These are phyloP conservation scores for Agapanthus africanus DNA, from an alignment of 106 monocot species.

Conservation along the genomic window DNA sequence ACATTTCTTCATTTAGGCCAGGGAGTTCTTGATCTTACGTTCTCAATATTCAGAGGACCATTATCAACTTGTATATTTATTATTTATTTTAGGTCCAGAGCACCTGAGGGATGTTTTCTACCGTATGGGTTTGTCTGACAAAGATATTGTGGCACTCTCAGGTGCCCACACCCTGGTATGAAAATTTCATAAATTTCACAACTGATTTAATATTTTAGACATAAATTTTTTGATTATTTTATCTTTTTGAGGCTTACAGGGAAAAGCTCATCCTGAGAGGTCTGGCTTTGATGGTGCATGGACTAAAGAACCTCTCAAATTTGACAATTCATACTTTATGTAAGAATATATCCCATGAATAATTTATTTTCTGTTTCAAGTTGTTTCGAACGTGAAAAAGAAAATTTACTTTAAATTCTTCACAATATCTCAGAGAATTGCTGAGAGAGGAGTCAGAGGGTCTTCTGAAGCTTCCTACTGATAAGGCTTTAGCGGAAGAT, in stretches of 20 bases:
- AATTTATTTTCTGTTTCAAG: not conserved
- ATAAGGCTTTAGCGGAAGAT: conserved; percentile 73
- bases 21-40: too few species aligned
- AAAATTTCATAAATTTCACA: not conserved
- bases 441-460: conserved; percentile 59
- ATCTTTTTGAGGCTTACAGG: conserved; percentile 30
- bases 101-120: conserved; percentile 68
- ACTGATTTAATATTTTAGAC: not conserved
- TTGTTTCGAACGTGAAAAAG: not conserved
- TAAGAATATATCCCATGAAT: conserved; percentile 23
- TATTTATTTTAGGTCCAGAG: conserved; percentile 29
- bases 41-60: too few species aligned
- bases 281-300: conserved; percentile 96
- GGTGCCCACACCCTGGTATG: conserved; percentile 71
- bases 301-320: conserved; percentile 91
- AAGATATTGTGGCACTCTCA: conserved; percentile 73
- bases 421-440: conserved; percentile 48
- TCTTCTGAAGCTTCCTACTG: conserved; percentile 92
- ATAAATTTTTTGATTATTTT: not conserved
- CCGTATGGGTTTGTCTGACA: conserved; percentile 73
- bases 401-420: not conserved
- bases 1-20: too few species aligned
- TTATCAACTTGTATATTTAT: not conserved
- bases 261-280: conserved; percentile 85
- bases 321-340: conserved; percentile 94